These are phyloP conservation scores for Aspergillus uvarum DNA, from an alignment of 2,329 filamentous ascomycete genomes.

Conservation along the genomic window DNA sequence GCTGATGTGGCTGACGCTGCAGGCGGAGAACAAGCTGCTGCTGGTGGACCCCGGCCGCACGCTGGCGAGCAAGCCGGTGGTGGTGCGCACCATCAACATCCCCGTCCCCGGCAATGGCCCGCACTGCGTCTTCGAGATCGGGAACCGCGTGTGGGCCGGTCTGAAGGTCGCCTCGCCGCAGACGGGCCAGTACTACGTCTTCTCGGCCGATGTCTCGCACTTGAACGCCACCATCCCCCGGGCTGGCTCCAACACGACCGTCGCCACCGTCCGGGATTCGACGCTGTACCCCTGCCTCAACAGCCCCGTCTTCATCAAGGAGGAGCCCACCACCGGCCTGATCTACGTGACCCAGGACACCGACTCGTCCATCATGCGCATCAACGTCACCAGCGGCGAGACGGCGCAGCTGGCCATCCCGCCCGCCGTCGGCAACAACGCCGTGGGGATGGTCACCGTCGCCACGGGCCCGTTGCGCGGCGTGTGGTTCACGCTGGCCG, in stretches of 20 bases:
- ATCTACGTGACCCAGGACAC: constrained; percentile 7
- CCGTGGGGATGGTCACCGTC: too few species aligned
- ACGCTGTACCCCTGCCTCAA: constrained; percentile 4
- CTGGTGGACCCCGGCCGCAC: constrained; percentile 3
- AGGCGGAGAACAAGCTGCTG: constrained; percentile 7
- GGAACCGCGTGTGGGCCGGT: constrained; percentile 8
- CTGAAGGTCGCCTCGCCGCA: constrained; percentile 4
- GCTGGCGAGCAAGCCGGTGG: neutral
- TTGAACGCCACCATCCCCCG: too few species aligned
- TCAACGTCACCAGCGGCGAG: constrained; percentile 5
- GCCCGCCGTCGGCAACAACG: neutral
- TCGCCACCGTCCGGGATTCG: neutral
- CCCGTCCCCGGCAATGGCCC: constrained; percentile 1
- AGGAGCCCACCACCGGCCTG: constrained; percentile 7
- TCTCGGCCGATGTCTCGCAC: neutral
- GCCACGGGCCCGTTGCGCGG: neutral
- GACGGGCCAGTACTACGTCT: constrained; percentile 6
- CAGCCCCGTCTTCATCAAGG: constrained; percentile 7
- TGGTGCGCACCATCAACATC: neutral
- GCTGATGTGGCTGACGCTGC: constrained; percentile 7
- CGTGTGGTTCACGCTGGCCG: constrained; percentile 6
- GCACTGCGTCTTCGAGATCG: constrained; percentile 8
- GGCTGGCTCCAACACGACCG: neutral
- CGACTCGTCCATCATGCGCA: constrained; percentile 8
- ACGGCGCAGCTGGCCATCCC: constrained; percentile 3